Evolutionary conservation across 169 alveolate species (phyloP), one percentile per base, ranked within the genome.

Genomic region (Theileria parva): DNA sequence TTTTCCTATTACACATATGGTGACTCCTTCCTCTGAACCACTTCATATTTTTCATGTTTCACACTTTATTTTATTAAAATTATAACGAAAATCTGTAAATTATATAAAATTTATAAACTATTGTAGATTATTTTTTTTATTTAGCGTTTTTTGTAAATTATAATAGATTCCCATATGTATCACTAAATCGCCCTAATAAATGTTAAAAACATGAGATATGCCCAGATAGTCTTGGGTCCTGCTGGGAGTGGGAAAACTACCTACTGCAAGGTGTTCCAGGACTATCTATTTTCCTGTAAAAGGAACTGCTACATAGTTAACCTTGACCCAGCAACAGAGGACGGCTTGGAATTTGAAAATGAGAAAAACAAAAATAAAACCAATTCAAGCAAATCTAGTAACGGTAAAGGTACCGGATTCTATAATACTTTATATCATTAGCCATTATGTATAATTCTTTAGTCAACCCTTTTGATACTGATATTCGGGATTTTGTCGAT

Each of bases 241-340:
- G 99, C 99, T 23, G 99, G 99, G 12, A 94, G 98, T 80, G 99
- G 99, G 60, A 95, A 97, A 95, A 95, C 99, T 39, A 97, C 99
- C 21, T 96, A 96, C 88, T 97, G 99, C 86, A 91, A 95, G 55
- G 89, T 91, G 60, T 88, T 97, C 66, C 96, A 97, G 89, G 98
- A 95, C 67, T 96, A 95, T 78, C 96, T 96, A 67, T 92, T 88
- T 71, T 79, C 93, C 64, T 87, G 92, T 57, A 94, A 95, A 30
- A 79, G 98, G 72, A 91, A 85, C 67, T 94, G 98, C 65, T 94
- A 95, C 78, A 96, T 97, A 9, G 94, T 97, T 27, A 98, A 97
- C 91, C 93, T 98, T 59, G 99, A 98, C 79, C 99, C 99, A 3
- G 99, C 99, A 30, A 97, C 99, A 19, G 99, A 97, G 74, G 91